Base-by-base conservation (phyloP, 2,329 filamentous ascomycete genomes). In the Aspergillus sclerotialis region DNA sequence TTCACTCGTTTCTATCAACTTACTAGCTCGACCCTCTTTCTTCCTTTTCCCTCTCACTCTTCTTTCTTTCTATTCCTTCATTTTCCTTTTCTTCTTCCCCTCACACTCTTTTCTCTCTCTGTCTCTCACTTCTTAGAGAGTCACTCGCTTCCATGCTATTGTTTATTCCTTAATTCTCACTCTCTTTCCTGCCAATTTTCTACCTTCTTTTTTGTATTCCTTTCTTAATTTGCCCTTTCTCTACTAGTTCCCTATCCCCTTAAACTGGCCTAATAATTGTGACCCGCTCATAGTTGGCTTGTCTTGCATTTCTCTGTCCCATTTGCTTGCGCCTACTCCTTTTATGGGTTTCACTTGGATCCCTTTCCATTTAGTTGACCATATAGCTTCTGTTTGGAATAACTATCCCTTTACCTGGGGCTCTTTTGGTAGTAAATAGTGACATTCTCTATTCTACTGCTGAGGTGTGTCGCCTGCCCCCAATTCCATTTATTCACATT, bases 111-210 rank as follows among this genome's bases (percentile, higher is more conserved):
- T 46, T 42, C 35, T 42, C 33, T 39, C 42, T 47, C 37, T 41
- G 46, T 36, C 40, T 41, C 43, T 39, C 39, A 42, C 30, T 33
- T 21, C 39, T 40, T 47, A 23, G 10, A 23, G 10, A 23, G 19
- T 23, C 19, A 6, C 19, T 23, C 39, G 44, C 44, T 43, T 44
- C 46, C 39, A 40, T 46, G 42, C 49, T 46, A 35, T 43, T 45
- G 43, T 47, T 45, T 41, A 41, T 49, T 65, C 32, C 58, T 58
- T 11, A 48, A 60, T 33, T 64, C 54, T 13, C 43, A 45, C 2
- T 52, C 55, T 0, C 60, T 50, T 30, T 34, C 43, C 38, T 40
- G 82, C 61, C 43, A 76, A 68, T 4, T 64, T 63, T 40, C 35
- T 40, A 39, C 39, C 38, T 42, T 40, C 28, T 32, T 43, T 33